Conservation (phyloP, 1,284 basidiomycete genomes). For the Ustilago crameri region DNA sequence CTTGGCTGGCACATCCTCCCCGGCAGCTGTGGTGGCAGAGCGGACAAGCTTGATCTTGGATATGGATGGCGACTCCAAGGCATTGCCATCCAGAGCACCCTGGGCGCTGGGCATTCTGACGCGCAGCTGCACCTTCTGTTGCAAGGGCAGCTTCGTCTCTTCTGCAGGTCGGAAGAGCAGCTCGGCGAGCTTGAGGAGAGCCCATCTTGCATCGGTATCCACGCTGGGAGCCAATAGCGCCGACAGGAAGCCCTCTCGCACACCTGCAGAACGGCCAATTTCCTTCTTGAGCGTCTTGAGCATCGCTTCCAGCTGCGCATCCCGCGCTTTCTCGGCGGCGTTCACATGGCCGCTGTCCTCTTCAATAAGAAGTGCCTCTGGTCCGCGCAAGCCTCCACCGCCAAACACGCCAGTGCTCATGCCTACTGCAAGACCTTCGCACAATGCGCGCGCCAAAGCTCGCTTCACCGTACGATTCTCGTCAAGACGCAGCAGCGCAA, state of each 20-base stretch:
- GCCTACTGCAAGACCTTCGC: conserved; percentile 86
- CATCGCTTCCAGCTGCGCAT: conserved; percentile 72
- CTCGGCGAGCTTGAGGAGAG: conserved; percentile 90
- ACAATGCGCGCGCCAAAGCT: conserved; percentile 84
- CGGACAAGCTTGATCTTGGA: conserved; percentile 55
- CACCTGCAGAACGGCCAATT: conserved; percentile 64
- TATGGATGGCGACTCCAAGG: conserved; percentile 36
- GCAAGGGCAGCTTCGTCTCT: conserved; percentile 58
- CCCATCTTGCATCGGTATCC: conserved; percentile 89
- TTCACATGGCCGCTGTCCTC: conserved; percentile 46
- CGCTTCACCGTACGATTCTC: conserved; percentile 83
- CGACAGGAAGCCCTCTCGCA: conserved; percentile 65
- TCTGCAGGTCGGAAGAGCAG: conserved; percentile 79
- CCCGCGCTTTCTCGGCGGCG: conserved; percentile 68
- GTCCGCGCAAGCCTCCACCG: conserved; percentile 37
- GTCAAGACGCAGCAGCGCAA: conserved; percentile 88
- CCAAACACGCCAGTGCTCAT: conserved; percentile 89
- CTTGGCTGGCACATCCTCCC: conserved; percentile 20
- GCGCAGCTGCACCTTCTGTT: conserved; percentile 71
- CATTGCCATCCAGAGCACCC: conserved; percentile 7
- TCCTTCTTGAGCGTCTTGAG: conserved; percentile 62
- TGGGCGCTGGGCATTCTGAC: conserved; percentile 71
- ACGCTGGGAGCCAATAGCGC: conserved; percentile 69
- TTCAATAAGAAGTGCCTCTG: conserved; percentile 52
- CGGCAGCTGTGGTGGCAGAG: conserved; percentile 2